These are phyloP conservation scores for Lophiostoma macrostomum DNA, from an alignment of 495 filamentous ascomycete genomes.

Conservation along the genomic window DNA sequence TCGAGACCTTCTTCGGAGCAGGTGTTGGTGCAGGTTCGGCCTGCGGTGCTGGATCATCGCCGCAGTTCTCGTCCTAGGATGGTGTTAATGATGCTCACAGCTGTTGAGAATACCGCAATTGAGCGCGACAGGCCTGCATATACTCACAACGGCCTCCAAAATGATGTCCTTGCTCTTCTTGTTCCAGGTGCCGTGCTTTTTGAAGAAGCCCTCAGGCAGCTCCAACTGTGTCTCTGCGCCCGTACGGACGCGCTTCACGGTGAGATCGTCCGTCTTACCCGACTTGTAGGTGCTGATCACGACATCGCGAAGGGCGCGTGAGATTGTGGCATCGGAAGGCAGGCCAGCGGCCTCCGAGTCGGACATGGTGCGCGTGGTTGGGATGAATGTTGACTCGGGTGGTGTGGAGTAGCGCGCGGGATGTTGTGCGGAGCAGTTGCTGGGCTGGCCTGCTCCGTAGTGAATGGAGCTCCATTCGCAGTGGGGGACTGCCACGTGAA, in stretches of 20 bases:
- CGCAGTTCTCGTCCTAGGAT: conserved; percentile 15
- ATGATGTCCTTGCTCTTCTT: conserved; percentile 73
- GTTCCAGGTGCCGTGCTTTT: conserved; percentile 66
- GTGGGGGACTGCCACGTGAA: no score
- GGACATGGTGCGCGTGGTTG: conserved; percentile 33
- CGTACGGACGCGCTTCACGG: conserved; percentile 70
- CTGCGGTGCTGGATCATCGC: conserved; percentile 16
- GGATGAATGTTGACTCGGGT: conserved; percentile 1
- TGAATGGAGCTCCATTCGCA: no score
- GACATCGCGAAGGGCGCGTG: conserved; percentile 56
- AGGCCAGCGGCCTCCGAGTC: conserved; percentile 31
- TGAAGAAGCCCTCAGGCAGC: conserved; percentile 70
- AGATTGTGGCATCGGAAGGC: conserved; percentile 37
- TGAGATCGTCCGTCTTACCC: conserved; percentile 62
- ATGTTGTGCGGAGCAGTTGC: no score
- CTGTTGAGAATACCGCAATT: background rate
- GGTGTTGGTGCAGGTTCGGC: conserved; percentile 31
- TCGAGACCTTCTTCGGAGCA: conserved; percentile 9
- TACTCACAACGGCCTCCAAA: conserved; percentile 63
- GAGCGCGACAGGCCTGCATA: no score
- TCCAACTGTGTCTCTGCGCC: conserved; percentile 62
- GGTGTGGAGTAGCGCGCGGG: no score
- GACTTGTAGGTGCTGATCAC: conserved; percentile 57
- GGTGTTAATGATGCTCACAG: conserved; percentile 2
- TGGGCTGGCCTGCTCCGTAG: no score